phyloP scores from a whole-genome alignment of 2,329 filamentous ascomycete species.

The Shiraia sp. region DNA sequence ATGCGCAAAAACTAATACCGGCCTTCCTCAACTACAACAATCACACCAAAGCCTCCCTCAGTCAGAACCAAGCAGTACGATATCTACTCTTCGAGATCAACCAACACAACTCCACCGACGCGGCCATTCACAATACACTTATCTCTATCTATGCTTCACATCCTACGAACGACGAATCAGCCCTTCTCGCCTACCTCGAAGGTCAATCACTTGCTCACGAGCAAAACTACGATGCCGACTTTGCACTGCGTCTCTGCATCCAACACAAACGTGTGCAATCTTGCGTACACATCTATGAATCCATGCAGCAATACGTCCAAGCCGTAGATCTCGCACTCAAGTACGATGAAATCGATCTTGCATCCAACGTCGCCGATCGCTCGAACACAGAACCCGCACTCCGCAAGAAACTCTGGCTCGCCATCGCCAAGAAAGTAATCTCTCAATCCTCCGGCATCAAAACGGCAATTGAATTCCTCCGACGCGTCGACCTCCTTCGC shows the following conservation, averaged over 20 bases:
- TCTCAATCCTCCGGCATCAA: conserved; percentile 83
- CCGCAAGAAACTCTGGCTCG: conserved; percentile 93
- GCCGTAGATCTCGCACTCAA: conserved; percentile 91
- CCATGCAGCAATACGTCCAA: conserved; percentile 92
- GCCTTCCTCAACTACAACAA: conserved; percentile 93
- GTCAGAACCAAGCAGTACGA: conserved; percentile 81
- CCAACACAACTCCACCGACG: conserved; percentile 75
- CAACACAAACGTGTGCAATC: conserved; percentile 90
- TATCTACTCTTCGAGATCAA: conserved; percentile 95
- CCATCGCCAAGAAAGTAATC: conserved; percentile 93
- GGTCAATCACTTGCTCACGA: conserved; percentile 75
- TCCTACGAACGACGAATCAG: conserved; percentile 79
- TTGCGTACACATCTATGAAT: conserved; percentile 95
- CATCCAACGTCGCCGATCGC: conserved; percentile 84
- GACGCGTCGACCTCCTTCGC: conserved; percentile 84
- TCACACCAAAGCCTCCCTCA: conserved; percentile 68
- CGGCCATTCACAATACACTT: conserved; percentile 94
- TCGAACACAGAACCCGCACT: conserved; percentile 77
- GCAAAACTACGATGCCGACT: conserved; percentile 90
- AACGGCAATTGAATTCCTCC: conserved; percentile 85
- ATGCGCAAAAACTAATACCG: conserved; percentile 86
- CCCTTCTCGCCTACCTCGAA: conserved; percentile 85
- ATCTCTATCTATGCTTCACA: conserved; percentile 95
- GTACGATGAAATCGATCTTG: conserved; percentile 86
- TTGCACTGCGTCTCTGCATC: conserved; percentile 92